Percentiles rank a stretch among this genome's conserved stretches.
phyloP scores from a whole-genome alignment of 2,329 filamentous ascomycete species.

The Fusarium decemcellulare region DNA sequence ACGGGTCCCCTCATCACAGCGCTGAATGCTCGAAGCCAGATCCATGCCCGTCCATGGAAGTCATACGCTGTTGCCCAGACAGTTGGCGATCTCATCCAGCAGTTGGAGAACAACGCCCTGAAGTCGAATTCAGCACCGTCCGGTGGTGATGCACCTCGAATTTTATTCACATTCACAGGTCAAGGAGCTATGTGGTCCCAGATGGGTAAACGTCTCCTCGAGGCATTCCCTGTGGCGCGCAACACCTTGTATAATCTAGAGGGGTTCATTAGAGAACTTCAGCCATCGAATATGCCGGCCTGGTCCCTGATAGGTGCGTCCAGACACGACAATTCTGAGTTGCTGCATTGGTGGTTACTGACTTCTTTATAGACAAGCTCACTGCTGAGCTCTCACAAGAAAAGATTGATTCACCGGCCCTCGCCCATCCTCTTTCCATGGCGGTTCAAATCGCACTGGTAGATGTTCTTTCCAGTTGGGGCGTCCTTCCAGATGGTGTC shows the following conservation, averaged over 20 bases:
- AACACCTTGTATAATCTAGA: constrained; percentile 36
- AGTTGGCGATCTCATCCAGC: constrained; percentile 32
- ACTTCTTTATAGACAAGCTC: constrained; percentile 31
- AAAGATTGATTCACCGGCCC: constrained; percentile 30
- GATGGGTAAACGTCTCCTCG: constrained; percentile 40
- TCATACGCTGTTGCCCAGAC: constrained; percentile 40
- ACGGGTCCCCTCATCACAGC: constrained; percentile 31
- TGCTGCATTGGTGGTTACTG: not conserved
- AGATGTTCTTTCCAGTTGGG: constrained; percentile 41
- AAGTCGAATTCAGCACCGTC: constrained; percentile 29
- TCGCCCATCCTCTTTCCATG: constrained; percentile 39
- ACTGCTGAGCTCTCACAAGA: constrained; percentile 33
- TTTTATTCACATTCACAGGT: constrained; percentile 37
- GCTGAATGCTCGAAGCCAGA: constrained; percentile 39
- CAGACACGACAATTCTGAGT: not conserved
- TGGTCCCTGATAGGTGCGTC: constrained; percentile 36
- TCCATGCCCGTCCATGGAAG: constrained; percentile 40
- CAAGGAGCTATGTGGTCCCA: constrained; percentile 43
- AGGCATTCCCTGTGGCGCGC: constrained; percentile 40
- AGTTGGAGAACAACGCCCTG: constrained; percentile 35
- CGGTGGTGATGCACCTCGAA: not conserved
- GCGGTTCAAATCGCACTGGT: constrained; percentile 38
- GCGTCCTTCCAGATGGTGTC: constrained; percentile 34
- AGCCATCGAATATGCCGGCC: constrained; percentile 7
- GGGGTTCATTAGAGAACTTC: constrained; percentile 28